Evolutionary conservation across 345 rosid genomes (phyloP).

Genomic region (Boechera stricta): DNA sequence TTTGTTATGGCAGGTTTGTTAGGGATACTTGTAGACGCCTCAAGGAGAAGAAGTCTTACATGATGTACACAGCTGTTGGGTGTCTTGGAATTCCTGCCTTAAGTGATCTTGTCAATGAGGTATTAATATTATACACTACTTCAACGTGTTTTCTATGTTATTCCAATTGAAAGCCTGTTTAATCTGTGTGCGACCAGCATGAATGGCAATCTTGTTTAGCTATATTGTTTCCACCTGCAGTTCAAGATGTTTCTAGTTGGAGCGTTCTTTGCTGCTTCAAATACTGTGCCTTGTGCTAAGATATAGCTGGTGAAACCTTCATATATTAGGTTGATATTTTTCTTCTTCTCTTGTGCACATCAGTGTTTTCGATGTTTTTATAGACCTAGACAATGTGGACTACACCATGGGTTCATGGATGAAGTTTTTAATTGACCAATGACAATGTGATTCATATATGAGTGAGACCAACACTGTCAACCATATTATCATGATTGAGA

Average conservation of each 20-base stretch:
- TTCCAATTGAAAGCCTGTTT: constrained; percentile 4
- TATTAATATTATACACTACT: constrained; percentile 30
- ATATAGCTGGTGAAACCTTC: constrained; percentile 44
- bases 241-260: constrained; percentile 61
- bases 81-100: constrained; percentile 80
- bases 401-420: background rate
- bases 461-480: constrained; percentile 28
- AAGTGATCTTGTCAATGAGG: constrained; percentile 84
- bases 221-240: constrained; percentile 50
- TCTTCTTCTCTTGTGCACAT: constrained; percentile 49
- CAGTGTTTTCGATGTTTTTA: constrained; percentile 29
- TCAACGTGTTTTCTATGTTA: constrained; percentile 11
- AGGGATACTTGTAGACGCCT: constrained; percentile 75
- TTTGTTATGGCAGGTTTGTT: constrained; percentile 70
- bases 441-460: constrained; percentile 1
- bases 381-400: constrained; percentile 25
- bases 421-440: background rate
- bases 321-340: constrained; percentile 47
- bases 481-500: background rate
- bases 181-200: constrained; percentile 2
- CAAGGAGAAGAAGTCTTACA: constrained; percentile 91
- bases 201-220: constrained; percentile 43
- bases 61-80: constrained; percentile 90
- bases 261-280: constrained; percentile 53
- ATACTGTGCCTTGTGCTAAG: constrained; percentile 55